phyloP scores from a whole-genome alignment of 805 yeast species.

The Jamesozyma gamospora region DNA sequence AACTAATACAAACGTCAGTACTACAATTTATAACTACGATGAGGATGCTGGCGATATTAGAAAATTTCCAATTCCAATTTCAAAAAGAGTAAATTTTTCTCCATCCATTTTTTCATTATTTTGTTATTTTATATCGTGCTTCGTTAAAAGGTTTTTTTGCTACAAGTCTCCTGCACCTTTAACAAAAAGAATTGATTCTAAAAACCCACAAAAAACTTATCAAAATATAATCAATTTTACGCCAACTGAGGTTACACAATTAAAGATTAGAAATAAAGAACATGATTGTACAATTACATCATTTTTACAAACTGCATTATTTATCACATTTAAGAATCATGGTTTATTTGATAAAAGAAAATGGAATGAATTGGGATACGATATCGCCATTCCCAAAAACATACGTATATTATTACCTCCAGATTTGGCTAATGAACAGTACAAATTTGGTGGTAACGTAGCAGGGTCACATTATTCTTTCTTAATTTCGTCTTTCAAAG shows the following conservation, averaged over 20 bases:
- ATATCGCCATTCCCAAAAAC: constrained; percentile 17
- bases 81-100: constrained; percentile 14
- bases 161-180: constrained; percentile 9
- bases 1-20: background rate
- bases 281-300: constrained; percentile 19
- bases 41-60: constrained; percentile 8
- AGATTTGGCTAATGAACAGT: constrained; percentile 9
- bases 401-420: constrained; percentile 13
- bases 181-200: constrained; percentile 4
- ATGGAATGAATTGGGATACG: constrained; percentile 15
- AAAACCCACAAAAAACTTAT: constrained; percentile 5
- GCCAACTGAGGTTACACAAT: constrained; percentile 4
- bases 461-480: constrained; percentile 21
- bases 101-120: constrained; percentile 10
- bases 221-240: constrained; percentile 10
- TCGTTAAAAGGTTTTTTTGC: constrained; percentile 9
- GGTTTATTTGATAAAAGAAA: constrained; percentile 12
- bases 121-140: constrained; percentile 6
- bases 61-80: constrained; percentile 16
- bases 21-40: constrained; percentile 10
- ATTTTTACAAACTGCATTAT: constrained; percentile 18
- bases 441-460: constrained; percentile 19
- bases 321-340: constrained; percentile 12
- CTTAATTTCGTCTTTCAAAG: constrained; percentile 13
- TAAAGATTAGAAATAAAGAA: constrained; percentile 7